Evolutionary conservation across 345 rosid species (phyloP).

Genomic region (Populus nigra): DNA sequence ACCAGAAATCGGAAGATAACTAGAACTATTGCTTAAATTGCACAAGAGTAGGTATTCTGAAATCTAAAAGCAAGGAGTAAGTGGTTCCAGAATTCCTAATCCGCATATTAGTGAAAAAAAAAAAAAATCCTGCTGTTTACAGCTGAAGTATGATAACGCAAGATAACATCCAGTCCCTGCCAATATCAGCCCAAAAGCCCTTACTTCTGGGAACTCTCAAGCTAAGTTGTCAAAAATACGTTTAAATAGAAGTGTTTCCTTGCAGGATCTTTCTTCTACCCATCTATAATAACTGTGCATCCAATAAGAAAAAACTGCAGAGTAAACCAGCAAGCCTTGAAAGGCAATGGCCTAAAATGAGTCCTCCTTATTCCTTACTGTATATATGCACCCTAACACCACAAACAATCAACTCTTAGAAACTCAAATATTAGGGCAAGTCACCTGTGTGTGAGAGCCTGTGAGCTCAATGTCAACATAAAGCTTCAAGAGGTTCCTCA

Average conservation of each 20-base stretch:
- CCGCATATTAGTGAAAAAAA: not conserved
- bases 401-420: not conserved
- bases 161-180: not conserved
- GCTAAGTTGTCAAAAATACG: not conserved
- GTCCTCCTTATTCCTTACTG: too few relatives aligned
- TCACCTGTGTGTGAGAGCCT: conserved; percentile 98
- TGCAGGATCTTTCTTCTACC: not conserved
- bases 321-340: too few relatives aligned
- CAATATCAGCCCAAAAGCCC: not conserved
- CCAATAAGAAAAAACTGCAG: too few relatives aligned
- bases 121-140: not conserved
- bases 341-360: not conserved
- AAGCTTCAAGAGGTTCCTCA: conserved; percentile 92
- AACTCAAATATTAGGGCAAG: conserved; percentile 1
- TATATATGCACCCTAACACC: not conserved
- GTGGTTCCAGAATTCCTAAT: not conserved
- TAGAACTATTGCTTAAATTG: not conserved
- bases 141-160: not conserved
- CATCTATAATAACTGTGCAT: not conserved
- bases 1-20: not conserved
- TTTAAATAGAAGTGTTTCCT: not conserved
- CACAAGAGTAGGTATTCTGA: not conserved
- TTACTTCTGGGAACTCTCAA: not conserved
- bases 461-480: conserved; percentile 99
- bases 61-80: not conserved